Evolutionary conservation across 169 alveolate species (phyloP), one percentile per base, ranked within the genome.

Genomic region (Cryptosporidium felis): DNA sequence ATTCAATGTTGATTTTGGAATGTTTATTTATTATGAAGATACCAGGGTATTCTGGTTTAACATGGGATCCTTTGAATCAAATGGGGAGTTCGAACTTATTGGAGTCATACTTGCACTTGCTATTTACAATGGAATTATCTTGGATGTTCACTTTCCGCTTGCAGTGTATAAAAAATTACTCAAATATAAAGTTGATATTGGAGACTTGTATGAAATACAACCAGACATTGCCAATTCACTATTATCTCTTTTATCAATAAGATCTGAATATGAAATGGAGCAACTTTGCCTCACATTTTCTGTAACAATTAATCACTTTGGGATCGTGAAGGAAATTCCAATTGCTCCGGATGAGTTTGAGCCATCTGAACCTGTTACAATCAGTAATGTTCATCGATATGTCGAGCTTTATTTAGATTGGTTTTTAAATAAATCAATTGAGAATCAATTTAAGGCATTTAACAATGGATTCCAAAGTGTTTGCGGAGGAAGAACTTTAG

Each of bases 31-130:
- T 82, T 89, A 89, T 80, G 92, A 93, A 18, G 91, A 92, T 40
- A 82, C 93, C 16, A 66, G 94, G 36, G 60, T 94, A 81, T 93
- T 80, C 80, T 96, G 97, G 97, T 94, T 96, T 81, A 94, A 93
- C 79, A 80, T 91, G 9, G 82, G 91, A 79, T 88, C 97, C 18
- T 67, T 91, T 49, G 97, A 94, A 58, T 42, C 51, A 18, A 85
- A 89, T 12, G 81, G 94, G 8, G 93, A 93, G 41, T 96, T 94
- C 79, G 96, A 94, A 80, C 81, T 95, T 59, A 90, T 95, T 5
- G 98, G 98, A 28, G 82, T 88, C 16, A 60, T 96, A 6, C 80
- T 95, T 74, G 98, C 98, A 18, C 89, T 96, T 28, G 98, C 97
- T 0, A 93, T 95, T 14, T 95, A 92, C 89, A 96, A 96, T 82